Conservation (phyloP, 768 basidiomycete species). For the Pulveroboletus frians region DNA sequence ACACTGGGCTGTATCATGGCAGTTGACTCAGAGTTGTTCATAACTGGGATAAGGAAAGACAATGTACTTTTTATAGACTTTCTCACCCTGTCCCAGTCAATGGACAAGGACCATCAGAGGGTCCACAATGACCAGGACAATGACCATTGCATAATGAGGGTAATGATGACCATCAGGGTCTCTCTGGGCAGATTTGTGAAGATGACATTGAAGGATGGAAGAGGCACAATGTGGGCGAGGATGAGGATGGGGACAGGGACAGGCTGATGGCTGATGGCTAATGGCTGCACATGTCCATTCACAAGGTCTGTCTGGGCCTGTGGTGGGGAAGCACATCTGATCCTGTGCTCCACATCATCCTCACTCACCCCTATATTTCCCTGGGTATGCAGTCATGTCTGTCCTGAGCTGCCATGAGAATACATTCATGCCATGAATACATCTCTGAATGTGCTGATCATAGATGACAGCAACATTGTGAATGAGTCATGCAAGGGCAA, state of each 20-base stretch:
- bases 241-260: background rate
- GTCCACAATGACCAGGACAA: constrained; percentile 73
- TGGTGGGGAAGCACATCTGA: background rate
- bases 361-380: background rate
- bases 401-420: background rate
- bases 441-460: constrained; percentile 16
- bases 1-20: constrained; percentile 58
- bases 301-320: background rate
- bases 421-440: constrained; percentile 9
- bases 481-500: constrained; percentile 5
- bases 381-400: no score
- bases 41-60: background rate
- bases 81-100: constrained; percentile 35
- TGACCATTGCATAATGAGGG: constrained; percentile 83
- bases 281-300: background rate
- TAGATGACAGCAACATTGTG: background rate
- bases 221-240: background rate
- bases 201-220: background rate
- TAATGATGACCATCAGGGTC: constrained; percentile 73
- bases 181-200: constrained; percentile 49
- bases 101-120: constrained; percentile 69
- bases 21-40: background rate
- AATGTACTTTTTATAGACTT: constrained; percentile 75
- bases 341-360: constrained; percentile 6
- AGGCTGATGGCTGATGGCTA: no score